Evolutionary conservation across 257 asterid species (phyloP), one percentile per base, ranked within the genome.

Genomic region (Gentiana dahurica): DNA sequence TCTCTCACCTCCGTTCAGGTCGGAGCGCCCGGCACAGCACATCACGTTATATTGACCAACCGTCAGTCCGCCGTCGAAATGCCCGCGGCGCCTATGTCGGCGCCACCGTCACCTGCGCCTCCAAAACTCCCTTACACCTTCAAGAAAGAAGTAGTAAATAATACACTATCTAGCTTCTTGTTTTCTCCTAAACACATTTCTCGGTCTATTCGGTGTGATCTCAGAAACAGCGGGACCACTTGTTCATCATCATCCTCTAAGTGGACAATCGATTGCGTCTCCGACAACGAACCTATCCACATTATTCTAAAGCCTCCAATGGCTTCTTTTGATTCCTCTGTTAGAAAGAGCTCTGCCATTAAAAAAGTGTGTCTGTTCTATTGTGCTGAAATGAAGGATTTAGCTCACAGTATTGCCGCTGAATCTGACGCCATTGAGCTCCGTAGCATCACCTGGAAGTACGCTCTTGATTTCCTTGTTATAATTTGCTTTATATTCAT

Each of bases 361-460:
- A 92, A 85, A 65, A 81, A 73, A 75, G 81, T 92, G 6, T 85
- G 86, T 52, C 84, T 92, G 15, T 92, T 85, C 62, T 73, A 85
- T 71, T 88, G 94, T 71, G 60, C 94, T 11, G 97, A 92, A 62
- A 88, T 88, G 97, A 77, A 81, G 83, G 85, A 71, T 62, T 91
- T 92, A 2, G 99, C 99, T 2, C 70, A 69, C 8, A 71, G 97
- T 39, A 82, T 92, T 12, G 97, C 97, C 13, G 64, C 89, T 8
- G 81, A 88, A 51, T 85, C 94, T 64, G 99, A 92, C 63, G 75
- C 87, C 61, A 80, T 92, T 75, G 97, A 92, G 77, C 95, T 88
- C 53, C 94, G 97, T 1, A 76, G 65, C 75, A 81, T 92, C 62
- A 81, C 65, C 61, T 92, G 99, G 99, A 83, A 94, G 98, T 92